Conservation (phyloP, 2,329 filamentous ascomycete species). For the Elsinoe necatrix region DNA sequence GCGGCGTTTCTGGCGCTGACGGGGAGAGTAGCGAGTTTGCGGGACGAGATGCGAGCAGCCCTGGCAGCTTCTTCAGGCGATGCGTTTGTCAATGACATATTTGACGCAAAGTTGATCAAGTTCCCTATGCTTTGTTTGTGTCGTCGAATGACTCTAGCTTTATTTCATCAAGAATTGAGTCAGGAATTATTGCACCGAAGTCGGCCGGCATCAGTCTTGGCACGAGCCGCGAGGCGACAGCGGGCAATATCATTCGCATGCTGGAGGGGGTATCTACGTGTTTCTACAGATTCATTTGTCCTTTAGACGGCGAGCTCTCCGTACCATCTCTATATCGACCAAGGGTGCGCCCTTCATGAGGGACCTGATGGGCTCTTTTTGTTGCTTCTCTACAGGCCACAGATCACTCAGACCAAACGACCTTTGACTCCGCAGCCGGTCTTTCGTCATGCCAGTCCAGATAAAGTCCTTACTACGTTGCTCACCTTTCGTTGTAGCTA, state of each 20-base stretch:
- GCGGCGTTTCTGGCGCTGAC: slow-evolving; percentile 72
- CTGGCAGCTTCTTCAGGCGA: slow-evolving; percentile 68
- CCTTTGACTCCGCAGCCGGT: not conserved
- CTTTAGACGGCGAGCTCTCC: not conserved
- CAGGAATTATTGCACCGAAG: not conserved
- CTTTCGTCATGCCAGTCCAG: not conserved
- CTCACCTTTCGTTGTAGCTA: slow-evolving; percentile 20
- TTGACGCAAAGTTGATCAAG: not conserved
- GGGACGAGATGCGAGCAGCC: slow-evolving; percentile 72
- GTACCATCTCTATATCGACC: not conserved
- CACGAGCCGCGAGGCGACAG: not conserved
- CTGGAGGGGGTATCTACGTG: not conserved
- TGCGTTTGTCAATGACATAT: slow-evolving; percentile 84
- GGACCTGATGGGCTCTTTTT: not conserved
- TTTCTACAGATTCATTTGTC: not conserved
- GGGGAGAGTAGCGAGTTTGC: slow-evolving; percentile 71
- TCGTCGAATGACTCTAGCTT: not conserved
- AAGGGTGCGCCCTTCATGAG: not conserved
- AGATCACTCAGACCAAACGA: slow-evolving; percentile 12
- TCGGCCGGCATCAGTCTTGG: not conserved
- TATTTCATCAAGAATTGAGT: not conserved
- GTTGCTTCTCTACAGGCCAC: not conserved
- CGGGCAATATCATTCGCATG: not conserved
- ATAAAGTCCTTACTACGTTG: slow-evolving; percentile 15
- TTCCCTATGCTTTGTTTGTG: not conserved